These are phyloP conservation scores for Dactylis glomerata DNA, from an alignment of 176 grass and related monocot genomes.

Conservation along the genomic window DNA sequence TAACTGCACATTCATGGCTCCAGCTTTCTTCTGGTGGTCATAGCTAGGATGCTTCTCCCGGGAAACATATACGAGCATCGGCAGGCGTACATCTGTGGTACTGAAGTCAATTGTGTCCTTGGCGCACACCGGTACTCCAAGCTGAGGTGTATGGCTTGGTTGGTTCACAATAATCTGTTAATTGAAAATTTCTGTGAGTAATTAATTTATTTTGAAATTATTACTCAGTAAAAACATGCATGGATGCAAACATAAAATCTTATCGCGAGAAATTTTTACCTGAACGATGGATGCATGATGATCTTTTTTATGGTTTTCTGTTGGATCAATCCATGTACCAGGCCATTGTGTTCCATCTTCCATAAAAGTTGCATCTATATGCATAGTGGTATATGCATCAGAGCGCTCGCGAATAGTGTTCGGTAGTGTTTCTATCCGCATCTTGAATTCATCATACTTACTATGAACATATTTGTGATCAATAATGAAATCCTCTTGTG, in stretches of 20 bases:
- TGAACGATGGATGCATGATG: slow-evolving; percentile 9
- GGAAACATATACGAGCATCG: slow-evolving; percentile 23
- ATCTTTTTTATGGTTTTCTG: background rate
- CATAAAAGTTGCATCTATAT: slow-evolving; percentile 14
- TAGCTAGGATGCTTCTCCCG: slow-evolving; percentile 18
- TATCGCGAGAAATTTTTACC: background rate
- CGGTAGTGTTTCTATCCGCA: background rate
- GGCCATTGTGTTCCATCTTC: slow-evolving; percentile 21
- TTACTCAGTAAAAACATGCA: background rate
- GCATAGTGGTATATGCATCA: background rate
- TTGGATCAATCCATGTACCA: slow-evolving; percentile 19
- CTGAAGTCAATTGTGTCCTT: background rate
- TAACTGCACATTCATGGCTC: slow-evolving; percentile 25
- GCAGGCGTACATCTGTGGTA: background rate
- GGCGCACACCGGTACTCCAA: background rate
- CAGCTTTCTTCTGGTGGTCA: slow-evolving; percentile 38
- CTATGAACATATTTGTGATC: background rate
- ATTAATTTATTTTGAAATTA: background rate
- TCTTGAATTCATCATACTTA: slow-evolving; percentile 20
- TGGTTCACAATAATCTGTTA: slow-evolving; percentile 1
- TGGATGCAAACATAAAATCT: background rate
- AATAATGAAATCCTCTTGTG: background rate
- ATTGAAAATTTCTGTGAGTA: background rate
- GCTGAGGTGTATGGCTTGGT: background rate
- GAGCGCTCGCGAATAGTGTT: background rate